These are phyloP conservation scores for Wallacemonas sp. DNA, from an alignment of 208 protist species.

Conservation along the genomic window DNA sequence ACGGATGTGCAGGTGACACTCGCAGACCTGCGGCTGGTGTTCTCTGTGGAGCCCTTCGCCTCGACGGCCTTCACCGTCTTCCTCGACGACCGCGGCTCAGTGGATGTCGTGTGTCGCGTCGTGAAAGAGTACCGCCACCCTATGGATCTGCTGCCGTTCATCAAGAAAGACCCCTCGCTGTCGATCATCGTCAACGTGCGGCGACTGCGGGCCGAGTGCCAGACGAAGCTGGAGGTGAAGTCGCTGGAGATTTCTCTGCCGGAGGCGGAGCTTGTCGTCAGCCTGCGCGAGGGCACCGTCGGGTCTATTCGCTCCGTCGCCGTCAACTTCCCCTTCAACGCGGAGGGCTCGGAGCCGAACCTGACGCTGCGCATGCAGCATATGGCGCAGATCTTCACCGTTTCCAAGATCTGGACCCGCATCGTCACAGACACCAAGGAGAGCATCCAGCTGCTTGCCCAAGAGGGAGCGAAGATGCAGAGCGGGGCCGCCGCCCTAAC, in stretches of 20 bases:
- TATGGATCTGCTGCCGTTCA: constrained; percentile 12
- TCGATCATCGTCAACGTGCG: constrained; percentile 52
- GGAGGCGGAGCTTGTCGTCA: constrained; percentile 48
- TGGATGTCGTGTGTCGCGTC: constrained; percentile 44
- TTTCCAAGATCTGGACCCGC: constrained; percentile 64
- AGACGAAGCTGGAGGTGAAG: constrained; percentile 87
- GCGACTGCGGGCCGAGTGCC: constrained; percentile 70
- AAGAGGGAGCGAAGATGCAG: neutral
- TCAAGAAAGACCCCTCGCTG: constrained; percentile 30
- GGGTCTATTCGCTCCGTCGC: constrained; percentile 33
- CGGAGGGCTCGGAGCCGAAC: constrained; percentile 54
- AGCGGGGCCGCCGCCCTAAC: neutral
- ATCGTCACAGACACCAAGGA: constrained; percentile 19
- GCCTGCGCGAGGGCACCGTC: constrained; percentile 30
- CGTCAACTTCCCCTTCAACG: constrained; percentile 55
- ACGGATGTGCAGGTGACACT: constrained; percentile 62
- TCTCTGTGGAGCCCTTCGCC: constrained; percentile 67
- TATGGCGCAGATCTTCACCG: constrained; percentile 66
- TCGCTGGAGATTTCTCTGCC: constrained; percentile 77
- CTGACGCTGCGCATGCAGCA: constrained; percentile 70
- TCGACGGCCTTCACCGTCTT: constrained; percentile 71
- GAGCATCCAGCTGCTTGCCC: neutral
- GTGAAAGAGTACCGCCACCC: constrained; percentile 32
- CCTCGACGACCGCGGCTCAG: constrained; percentile 54
- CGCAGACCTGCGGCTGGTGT: constrained; percentile 55